Evolutionary conservation across 805 yeast genomes (phyloP).

Genomic region (Wickerhamiella bombiphila): DNA sequence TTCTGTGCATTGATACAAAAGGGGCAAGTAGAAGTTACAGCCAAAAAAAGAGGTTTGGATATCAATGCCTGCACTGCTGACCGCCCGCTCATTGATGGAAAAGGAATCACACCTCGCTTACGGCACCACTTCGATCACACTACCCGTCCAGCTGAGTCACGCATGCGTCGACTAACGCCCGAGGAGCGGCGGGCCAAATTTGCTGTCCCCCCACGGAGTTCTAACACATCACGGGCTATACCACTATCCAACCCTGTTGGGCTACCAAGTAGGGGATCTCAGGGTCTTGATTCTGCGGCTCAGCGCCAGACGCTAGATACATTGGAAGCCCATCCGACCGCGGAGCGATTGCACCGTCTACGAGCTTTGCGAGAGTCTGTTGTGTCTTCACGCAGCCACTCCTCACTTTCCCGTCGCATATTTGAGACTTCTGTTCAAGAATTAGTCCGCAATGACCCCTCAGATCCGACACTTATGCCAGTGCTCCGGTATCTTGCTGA

Average conservation of each 20-base stretch:
- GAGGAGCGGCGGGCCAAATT: conserved; percentile 2
- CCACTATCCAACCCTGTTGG: not conserved
- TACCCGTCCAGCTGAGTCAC: too few species aligned
- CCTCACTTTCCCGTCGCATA: not conserved
- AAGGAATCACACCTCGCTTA: too few species aligned
- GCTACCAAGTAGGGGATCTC: not conserved
- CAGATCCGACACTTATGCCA: not conserved
- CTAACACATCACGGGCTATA: too few species aligned
- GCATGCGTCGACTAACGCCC: not conserved
- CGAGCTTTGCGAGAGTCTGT: conserved; percentile 1
- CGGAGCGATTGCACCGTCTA: not conserved
- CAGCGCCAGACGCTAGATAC: not conserved
- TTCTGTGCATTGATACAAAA: conserved; percentile 16
- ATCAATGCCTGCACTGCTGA: conserved; percentile 7
- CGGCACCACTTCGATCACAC: too few species aligned
- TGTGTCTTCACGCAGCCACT: not conserved
- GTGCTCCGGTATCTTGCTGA: not conserved
- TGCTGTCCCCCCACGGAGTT: not conserved
- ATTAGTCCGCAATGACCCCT: not conserved
- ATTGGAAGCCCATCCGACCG: not conserved
- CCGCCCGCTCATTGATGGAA: too few species aligned
- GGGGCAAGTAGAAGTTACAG: conserved; percentile 17
- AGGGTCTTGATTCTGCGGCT: not conserved
- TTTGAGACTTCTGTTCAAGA: not conserved
- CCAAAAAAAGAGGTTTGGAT: conserved; percentile 15